These are phyloP conservation scores for Musa beccarii DNA, from an alignment of 176 grass and related monocot genomes.

Conservation along the genomic window DNA sequence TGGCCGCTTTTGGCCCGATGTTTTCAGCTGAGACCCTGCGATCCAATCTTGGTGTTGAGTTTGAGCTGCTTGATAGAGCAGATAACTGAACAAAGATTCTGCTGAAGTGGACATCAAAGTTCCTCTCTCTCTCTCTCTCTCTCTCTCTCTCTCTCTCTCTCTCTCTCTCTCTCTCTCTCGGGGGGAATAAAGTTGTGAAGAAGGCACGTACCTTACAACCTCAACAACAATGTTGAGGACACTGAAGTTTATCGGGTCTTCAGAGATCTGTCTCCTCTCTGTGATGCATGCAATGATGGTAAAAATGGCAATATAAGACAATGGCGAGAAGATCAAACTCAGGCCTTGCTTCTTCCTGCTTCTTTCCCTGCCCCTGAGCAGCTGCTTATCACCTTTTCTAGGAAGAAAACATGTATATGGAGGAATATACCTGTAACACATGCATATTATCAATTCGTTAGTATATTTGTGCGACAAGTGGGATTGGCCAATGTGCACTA, in stretches of 20 bases:
- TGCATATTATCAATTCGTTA: neutral
- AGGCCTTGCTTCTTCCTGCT: neutral
- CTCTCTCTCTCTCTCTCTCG: no score
- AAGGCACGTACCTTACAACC: neutral
- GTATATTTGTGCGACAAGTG: neutral
- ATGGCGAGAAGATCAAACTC: neutral
- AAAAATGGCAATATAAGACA: neutral
- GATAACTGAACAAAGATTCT: no score
- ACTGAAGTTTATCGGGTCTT: conserved; percentile 18
- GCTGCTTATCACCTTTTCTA: neutral
- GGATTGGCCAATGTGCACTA: no score
- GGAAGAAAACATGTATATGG: conserved; percentile 6
- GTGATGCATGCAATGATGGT: conserved; percentile 1
- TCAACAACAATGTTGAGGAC: conserved; percentile 12
- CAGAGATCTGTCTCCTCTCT: neutral
- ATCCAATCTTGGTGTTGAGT: no score
- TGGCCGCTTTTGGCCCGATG: no score
- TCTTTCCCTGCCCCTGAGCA: neutral
- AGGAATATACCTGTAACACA: neutral
- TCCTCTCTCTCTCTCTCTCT: no score
- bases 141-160: no score
- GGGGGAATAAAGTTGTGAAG: no score
- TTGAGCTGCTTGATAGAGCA: no score
- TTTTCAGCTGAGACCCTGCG: no score
- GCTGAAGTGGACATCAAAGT: no score